These are phyloP conservation scores for Macrocybe gigantea DNA, from an alignment of 768 basidiomycete species.

Conservation along the genomic window DNA sequence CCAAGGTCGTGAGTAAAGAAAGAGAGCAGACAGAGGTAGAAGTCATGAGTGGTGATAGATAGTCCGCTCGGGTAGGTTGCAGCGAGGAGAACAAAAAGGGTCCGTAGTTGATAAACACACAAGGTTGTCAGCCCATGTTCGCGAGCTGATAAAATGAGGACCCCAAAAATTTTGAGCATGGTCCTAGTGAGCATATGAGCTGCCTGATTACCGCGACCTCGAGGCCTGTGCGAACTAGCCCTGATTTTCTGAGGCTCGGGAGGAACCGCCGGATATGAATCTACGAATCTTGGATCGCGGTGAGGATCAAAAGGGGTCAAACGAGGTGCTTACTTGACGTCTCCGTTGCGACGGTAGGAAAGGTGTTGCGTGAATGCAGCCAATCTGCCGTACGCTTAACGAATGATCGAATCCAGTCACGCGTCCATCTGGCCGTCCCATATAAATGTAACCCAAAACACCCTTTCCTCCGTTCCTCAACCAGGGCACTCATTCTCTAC, in stretches of 20 bases:
- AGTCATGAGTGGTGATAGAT: no score
- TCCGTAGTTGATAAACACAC: no score
- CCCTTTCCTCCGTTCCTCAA: conserved; percentile 10
- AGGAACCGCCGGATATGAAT: conserved; percentile 23
- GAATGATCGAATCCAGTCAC: conserved; percentile 16
- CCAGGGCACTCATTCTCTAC: conserved; percentile 25
- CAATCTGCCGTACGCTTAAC: conserved; percentile 11
- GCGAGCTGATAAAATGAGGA: conserved; percentile 12
- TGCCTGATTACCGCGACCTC: conserved; percentile 14
- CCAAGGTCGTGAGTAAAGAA: no score
- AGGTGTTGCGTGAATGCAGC: conserved; percentile 4
- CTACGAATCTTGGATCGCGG: conserved; percentile 16
- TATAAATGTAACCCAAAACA: conserved; percentile 8
- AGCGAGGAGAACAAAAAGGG: no score
- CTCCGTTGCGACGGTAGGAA: conserved; percentile 2
- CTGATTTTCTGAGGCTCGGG: conserved; percentile 19
- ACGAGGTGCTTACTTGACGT: conserved; percentile 6
- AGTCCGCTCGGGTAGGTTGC: no score
- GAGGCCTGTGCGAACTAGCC: conserved; percentile 17
- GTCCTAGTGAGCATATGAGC: conserved; percentile 11
- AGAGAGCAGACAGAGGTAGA: no score
- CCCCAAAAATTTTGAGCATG: conserved; percentile 23
- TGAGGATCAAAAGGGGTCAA: conserved; percentile 12
- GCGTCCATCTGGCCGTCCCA: conserved; percentile 9
- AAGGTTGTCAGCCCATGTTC: no score